Evolutionary conservation across 805 yeast genomes (phyloP), one percentile per base, ranked within the genome.

Genomic region (Saccharomycopsis babjevae): DNA sequence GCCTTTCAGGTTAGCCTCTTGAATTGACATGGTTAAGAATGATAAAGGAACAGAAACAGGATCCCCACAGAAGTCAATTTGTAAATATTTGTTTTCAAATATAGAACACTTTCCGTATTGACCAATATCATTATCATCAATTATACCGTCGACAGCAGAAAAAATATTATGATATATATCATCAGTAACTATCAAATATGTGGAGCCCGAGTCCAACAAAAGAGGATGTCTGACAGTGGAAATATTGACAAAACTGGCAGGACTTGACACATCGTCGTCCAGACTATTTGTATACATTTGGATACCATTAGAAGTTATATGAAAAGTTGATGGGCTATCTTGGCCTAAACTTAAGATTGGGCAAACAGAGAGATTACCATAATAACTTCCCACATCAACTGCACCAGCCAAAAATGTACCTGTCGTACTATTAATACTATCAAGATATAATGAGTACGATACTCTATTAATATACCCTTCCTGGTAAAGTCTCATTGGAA

Each of bases 11-110:
- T 46, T 22, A 22, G n/a, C 52, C 16, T 54, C 60, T 5, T 43
- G 10, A 40, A 42, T 57, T 20, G 55, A 15, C 11, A 34, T 3
- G 20, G 74, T 62, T 62, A 73, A 72, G 65, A 71, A 67, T 4
- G 64, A 42, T 25, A 81, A 68, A 30, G 88, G 85, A 5, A 80
- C 82, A 16, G 74, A 68, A 61, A 86, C 80, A 8, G 70, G 67
- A n/a, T 76, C 69, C 7, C 89, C 90, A 63, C 83, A 82, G 71
- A 86, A 83, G 65, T 79, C 74, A 65, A 82, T 81, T 52, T 73
- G 72, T 8, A 82, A 62, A 65, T 69, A 63, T 1, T 71, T 71
- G 59, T 70, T 63, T 58, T 71, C 69, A n/a, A 64, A 62, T 8
- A 60, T 61, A 63, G 70, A 66, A 69, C 90, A 86, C 5, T 69